Base-by-base conservation (phyloP, 2,329 filamentous ascomycete genomes). In the Rachicladosporium sp. region DNA sequence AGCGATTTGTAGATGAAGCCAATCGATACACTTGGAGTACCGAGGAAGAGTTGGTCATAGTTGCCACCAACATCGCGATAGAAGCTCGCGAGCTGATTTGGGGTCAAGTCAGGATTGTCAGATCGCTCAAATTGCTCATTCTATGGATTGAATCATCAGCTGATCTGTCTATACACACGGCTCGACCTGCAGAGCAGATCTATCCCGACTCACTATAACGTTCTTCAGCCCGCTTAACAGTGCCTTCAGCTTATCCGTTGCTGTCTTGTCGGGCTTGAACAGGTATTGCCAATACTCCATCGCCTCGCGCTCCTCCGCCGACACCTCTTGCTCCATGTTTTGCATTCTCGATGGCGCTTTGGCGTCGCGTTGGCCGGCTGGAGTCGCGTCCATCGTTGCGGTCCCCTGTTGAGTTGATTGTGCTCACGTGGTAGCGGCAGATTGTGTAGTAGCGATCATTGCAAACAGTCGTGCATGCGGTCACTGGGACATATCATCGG, bases 1-100 rank as follows among this genome's bases (percentile, higher is more conserved):
- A 93, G 76, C 6, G 83, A 83, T 54, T 86, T 82, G 70, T 93
- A 96, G 48, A 95, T 91, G 64, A 86, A 93, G 21, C 88, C 91
- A 46, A 98, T 78, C 33, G 81, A 80, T 30, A 76, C 67, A 44
- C 79, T 66, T 12, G 82, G 78, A 29, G 82, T 84, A 3, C 80
- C 71, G 32, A 89, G 68, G 59, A 96, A 96, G 39, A 96, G 74
- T 19, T 66, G 57, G 43, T 70, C 67, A 58, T 66, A 55, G 62
- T 67, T 50, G 51, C 64, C 58, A 50, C 67, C 50, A 44, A 68
- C 55, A 38, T 66, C 57, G 44, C 63, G 62, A 56, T 71, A 70
- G 60, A 69, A 70, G 31, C 59, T 58, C 19, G 66, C 67, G 33
- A 70, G 60, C 49, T 70, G 68, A 15, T 59, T 55, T 5, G 68